These are phyloP conservation scores for Aquilaria sinensis DNA, from an alignment of 345 rosid genomes.

Conservation along the genomic window DNA sequence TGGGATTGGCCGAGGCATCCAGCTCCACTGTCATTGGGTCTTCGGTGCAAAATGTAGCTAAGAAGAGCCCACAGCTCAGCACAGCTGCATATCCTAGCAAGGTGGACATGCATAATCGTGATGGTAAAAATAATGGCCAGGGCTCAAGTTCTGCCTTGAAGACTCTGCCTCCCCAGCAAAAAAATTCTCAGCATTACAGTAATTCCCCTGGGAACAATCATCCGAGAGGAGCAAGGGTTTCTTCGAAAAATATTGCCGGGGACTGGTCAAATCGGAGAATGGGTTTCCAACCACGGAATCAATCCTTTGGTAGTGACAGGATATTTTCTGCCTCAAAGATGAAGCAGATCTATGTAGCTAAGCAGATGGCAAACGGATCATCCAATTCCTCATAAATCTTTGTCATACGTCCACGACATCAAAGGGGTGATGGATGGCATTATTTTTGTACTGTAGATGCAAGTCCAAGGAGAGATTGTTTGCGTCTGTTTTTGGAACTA, in stretches of 20 bases:
- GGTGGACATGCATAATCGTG: slow-evolving; percentile 22
- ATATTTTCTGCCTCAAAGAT: slow-evolving; percentile 49
- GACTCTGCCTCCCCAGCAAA: slow-evolving; percentile 44
- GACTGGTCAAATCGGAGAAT: slow-evolving; percentile 64
- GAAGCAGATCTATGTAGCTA: slow-evolving; percentile 95
- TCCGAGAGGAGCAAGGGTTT: slow-evolving; percentile 34
- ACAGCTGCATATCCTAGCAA: slow-evolving; percentile 21
- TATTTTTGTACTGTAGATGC: too few species aligned
- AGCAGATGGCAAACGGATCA: slow-evolving; percentile 51
- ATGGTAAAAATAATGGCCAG: slow-evolving; percentile 22
- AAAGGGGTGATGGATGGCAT: background rate
- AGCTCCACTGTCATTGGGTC: slow-evolving; percentile 29
- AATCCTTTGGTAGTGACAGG: slow-evolving; percentile 52
- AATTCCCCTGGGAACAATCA: slow-evolving; percentile 36
- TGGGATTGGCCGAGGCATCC: slow-evolving; percentile 54
- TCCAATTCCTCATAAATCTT: slow-evolving; percentile 12
- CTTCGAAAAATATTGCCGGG: slow-evolving; percentile 38
- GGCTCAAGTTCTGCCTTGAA: slow-evolving; percentile 28
- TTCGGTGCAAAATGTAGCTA: slow-evolving; percentile 26
- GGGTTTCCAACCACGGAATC: slow-evolving; percentile 73
- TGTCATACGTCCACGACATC: background rate
- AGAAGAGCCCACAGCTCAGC: slow-evolving; percentile 33
- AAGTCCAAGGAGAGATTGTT: too few species aligned
- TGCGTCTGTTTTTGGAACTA: too few species aligned
- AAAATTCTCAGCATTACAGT: slow-evolving; percentile 45